Evolutionary conservation across 768 basidiomycete species (phyloP).

Genomic region (Mycena pura): DNA sequence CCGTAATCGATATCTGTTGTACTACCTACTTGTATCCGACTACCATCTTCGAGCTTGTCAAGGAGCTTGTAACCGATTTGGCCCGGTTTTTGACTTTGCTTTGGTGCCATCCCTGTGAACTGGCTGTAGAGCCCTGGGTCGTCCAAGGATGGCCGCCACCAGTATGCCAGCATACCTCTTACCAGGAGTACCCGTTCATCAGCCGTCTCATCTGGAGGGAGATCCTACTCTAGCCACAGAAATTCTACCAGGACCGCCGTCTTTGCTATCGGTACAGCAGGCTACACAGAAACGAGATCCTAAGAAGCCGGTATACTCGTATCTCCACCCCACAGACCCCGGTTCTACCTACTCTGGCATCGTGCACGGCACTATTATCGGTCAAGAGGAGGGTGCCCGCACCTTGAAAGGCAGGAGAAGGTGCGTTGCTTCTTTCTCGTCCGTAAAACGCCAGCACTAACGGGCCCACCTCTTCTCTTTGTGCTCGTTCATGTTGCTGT

Average conservation of each 20-base stretch:
- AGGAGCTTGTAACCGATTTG: slow-evolving; percentile 4
- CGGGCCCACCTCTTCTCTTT: slow-evolving; percentile 35
- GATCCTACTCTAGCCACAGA: slow-evolving; percentile 86
- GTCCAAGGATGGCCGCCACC: slow-evolving; percentile 68
- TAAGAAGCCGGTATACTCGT: slow-evolving; percentile 80
- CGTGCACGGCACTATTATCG: slow-evolving; percentile 67
- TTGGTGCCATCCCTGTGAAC: slow-evolving; percentile 15
- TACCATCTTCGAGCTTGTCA: slow-evolving; percentile 7
- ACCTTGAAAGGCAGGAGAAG: slow-evolving; percentile 77
- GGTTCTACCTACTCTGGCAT: slow-evolving; percentile 87
- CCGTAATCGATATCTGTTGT: slow-evolving; percentile 15
- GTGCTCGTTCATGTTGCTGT: slow-evolving; percentile 29
- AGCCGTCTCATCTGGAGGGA: slow-evolving; percentile 83
- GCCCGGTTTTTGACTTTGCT: slow-evolving; percentile 13
- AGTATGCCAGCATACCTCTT: slow-evolving; percentile 75
- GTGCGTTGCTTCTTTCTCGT: slow-evolving; percentile 55
- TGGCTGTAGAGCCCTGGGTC: slow-evolving; percentile 18
- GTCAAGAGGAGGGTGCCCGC: slow-evolving; percentile 73
- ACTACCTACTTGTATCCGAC: slow-evolving; percentile 13
- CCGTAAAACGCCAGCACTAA: slow-evolving; percentile 5
- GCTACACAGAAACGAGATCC: slow-evolving; percentile 78
- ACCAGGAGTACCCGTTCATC: slow-evolving; percentile 74
- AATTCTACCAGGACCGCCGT: slow-evolving; percentile 88
- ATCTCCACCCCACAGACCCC: slow-evolving; percentile 84
- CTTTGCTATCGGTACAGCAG: slow-evolving; percentile 74